Evolutionary conservation across 2,329 filamentous ascomycete genomes (phyloP), one percentile per base, ranked within the genome.

Genomic region (Colletotrichum melonis): DNA sequence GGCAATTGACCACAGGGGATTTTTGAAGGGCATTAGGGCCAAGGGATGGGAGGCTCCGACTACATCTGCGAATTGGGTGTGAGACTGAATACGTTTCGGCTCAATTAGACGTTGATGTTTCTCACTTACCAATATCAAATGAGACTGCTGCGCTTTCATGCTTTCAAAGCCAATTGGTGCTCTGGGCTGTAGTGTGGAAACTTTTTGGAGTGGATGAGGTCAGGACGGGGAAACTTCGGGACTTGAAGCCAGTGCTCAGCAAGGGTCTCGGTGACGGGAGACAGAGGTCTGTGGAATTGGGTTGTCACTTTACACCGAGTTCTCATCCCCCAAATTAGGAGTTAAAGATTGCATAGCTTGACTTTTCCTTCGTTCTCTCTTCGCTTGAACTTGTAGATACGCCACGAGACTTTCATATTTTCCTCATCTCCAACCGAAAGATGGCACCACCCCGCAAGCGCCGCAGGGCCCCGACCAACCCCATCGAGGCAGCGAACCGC

Each of bases 401-500:
- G 42, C 26, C 1, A 12, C 19, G 4, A 11, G 5, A 2, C 1
- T 5, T 16, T 3, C 4, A 7, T 9, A 2, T 28, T 4, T 16
- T 19, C 24, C 14, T 6, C 9, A 2, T 12, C n/a, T 22, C 19
- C 22, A 4, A 52, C 22, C 28, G 56, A 57, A 57, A 8, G 5
- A 62, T 72, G 69, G 38, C 38, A 42, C 54, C 60, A 5, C 57
- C 67, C 16, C 54, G 35, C 9, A 80, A 75, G 28, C 60, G 81
- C 32, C 70, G 63, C 7, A 67, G 70, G 32, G 74, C 67, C 49
- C 66, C 73, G 11, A 77, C 78, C 1, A 80, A 81, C 63, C 81
- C 83, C 1, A 86, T 92, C 49, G 86, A 89, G 28, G 75, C 76
- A 30, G 88, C 86, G 22, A 90, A 90, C 73, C 76, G 76, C 28